Base-by-base conservation (phyloP, 805 yeast genomes). In the Kuraishia hungarica region DNA sequence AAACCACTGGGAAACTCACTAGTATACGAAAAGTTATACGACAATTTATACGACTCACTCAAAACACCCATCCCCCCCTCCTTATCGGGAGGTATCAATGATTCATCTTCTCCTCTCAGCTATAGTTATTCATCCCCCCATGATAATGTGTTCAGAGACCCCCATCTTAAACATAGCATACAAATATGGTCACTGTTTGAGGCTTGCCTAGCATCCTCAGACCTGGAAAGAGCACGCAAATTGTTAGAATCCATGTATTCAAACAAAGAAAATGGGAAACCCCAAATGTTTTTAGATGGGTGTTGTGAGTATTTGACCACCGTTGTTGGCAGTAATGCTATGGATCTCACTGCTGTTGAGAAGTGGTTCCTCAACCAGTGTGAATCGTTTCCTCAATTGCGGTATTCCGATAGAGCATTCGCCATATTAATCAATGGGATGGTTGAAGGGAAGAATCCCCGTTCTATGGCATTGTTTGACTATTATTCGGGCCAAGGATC, bases 141-240 rank as follows among this genome's bases (percentile, higher is more conserved):
- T 17, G 53, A 51, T 29, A 39, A 39, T 17, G 53, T 51, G 20
- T n/a, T 46, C 29, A 35, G 26, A 20, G 19, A 20, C 21, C 22
- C 48, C 11, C 20, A 35, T 21, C 39, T 21, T 10, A 28, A 28
- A 19, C 20, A 20, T 8, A 39, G 19, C 53, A 46, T 28, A 29
- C 68, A 67, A 55, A 58, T 65, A 6, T 90, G 92, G 83, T 80
- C 92, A 2, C 69, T 90, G 39, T 74, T 89, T 48, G 96, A 90
- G 61, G 93, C 94, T 0, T 85, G 92, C 60, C 64, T 90, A 35
- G 80, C 82, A 50, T 79, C 87, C 39, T 77, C 78, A 54, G 86
- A 87, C 64, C 80, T 77, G 60, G 79, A 77, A 22, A 75, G 97
- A 63, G 96, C 96, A 0, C 83, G 81, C 59, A 72, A 84, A 23